Conservation (phyloP, 169 alveolate species). For the Toxoplasma gondii region DNA sequence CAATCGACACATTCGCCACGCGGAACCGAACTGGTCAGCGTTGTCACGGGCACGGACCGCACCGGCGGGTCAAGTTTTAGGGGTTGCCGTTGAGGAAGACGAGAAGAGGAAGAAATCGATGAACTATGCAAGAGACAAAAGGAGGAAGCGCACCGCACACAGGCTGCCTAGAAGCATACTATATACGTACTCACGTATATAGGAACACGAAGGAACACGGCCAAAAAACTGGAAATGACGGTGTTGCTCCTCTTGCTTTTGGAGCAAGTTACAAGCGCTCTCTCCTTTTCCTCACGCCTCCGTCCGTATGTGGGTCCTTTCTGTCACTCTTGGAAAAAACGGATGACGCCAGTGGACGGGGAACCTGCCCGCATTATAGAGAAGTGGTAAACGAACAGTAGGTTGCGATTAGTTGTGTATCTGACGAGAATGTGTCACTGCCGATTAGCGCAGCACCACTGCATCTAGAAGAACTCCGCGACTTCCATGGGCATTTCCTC, state of each 20-base stretch:
- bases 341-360: background rate
- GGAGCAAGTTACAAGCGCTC: background rate
- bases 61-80: no score
- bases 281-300: background rate
- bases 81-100: no score
- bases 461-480: slow-evolving; percentile 20
- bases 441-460: background rate
- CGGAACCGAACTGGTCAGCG: no score
- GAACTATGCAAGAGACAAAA: background rate
- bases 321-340: background rate
- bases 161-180: background rate
- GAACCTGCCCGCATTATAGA: background rate
- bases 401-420: background rate
- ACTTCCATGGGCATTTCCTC: slow-evolving; percentile 95
- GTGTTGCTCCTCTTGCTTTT: background rate
- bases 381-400: background rate
- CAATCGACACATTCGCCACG: no score
- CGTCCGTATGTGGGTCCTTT: background rate
- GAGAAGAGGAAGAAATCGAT: background rate
- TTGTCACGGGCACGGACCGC: no score
- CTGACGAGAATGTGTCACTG: no score
- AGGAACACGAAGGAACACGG: background rate
- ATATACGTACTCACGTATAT: background rate
- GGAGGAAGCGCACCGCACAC: background rate
- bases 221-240: background rate